These are phyloP conservation scores for Corylus avellana DNA, from an alignment of 306 rosid genomes.

Conservation along the genomic window DNA sequence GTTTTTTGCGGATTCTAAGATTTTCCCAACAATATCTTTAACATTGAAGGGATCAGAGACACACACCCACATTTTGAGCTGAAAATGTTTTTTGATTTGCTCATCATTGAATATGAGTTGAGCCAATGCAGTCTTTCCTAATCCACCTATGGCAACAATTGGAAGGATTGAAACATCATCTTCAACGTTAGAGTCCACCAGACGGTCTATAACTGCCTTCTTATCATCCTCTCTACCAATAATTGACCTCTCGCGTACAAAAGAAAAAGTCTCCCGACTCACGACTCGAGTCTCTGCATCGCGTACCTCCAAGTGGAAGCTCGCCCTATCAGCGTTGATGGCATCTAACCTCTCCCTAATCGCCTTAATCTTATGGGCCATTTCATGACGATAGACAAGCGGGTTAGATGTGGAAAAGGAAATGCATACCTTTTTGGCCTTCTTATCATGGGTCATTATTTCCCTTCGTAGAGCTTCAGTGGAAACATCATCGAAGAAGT, in stretches of 20 bases:
- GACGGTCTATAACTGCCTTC: background rate
- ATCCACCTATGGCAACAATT: slow-evolving; percentile 19
- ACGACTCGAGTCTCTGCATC: too few species aligned
- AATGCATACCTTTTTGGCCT: too few species aligned
- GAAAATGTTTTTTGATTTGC: background rate
- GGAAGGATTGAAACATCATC: slow-evolving; percentile 5
- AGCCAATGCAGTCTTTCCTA: slow-evolving; percentile 27
- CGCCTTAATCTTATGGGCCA: too few species aligned
- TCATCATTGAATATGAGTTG: background rate
- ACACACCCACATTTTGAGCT: slow-evolving; percentile 5
- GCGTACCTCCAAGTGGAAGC: too few species aligned
- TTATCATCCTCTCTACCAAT: slow-evolving; percentile 21
- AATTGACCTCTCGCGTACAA: background rate
- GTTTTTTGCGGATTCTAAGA: background rate
- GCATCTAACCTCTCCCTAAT: too few species aligned
- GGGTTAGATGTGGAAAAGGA: too few species aligned
- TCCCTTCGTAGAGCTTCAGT: too few species aligned
- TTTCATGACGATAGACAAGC: too few species aligned
- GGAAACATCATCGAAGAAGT: too few species aligned
- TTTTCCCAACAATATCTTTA: background rate
- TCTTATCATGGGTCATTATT: too few species aligned
- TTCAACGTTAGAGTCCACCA: background rate
- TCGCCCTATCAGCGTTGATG: too few species aligned
- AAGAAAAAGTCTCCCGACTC: too few species aligned
- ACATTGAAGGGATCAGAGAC: background rate